Evolutionary conservation across 2,329 filamentous ascomycete species (phyloP).

Genomic region (Calonectria pseudoreteaudii): DNA sequence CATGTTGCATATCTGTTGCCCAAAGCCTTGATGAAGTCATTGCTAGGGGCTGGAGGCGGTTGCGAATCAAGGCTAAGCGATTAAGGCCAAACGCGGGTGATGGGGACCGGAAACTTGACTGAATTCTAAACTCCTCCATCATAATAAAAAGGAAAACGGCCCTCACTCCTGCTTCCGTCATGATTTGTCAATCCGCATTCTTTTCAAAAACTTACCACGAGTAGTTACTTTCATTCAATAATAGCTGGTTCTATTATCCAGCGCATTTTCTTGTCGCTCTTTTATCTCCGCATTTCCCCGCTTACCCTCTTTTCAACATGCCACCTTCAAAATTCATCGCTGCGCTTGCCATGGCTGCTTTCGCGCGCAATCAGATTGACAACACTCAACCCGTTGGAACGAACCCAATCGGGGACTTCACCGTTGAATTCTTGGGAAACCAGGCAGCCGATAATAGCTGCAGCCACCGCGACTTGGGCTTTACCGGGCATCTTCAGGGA

Average conservation of each 20-base stretch:
- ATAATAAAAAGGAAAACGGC: neutral
- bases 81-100: neutral
- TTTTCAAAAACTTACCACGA: neutral
- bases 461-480: constrained; percentile 52
- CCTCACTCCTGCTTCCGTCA: neutral
- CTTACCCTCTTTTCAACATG: neutral
- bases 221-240: neutral
- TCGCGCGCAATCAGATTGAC: constrained; percentile 38
- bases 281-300: constrained; percentile 2
- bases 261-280: neutral
- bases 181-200: neutral
- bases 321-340: neutral
- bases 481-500: constrained; percentile 49
- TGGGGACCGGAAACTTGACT: neutral
- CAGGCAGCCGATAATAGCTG: constrained; percentile 53
- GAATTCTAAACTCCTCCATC: neutral
- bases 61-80: neutral
- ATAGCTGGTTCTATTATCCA: neutral
- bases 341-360: neutral
- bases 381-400: constrained; percentile 52
- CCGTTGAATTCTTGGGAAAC: constrained; percentile 48
- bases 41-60: neutral
- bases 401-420: constrained; percentile 47
- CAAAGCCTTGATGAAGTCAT: neutral
- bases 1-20: neutral